Conservation (phyloP, 2,329 filamentous ascomycete genomes). For the Aspergillus ibericus region DNA sequence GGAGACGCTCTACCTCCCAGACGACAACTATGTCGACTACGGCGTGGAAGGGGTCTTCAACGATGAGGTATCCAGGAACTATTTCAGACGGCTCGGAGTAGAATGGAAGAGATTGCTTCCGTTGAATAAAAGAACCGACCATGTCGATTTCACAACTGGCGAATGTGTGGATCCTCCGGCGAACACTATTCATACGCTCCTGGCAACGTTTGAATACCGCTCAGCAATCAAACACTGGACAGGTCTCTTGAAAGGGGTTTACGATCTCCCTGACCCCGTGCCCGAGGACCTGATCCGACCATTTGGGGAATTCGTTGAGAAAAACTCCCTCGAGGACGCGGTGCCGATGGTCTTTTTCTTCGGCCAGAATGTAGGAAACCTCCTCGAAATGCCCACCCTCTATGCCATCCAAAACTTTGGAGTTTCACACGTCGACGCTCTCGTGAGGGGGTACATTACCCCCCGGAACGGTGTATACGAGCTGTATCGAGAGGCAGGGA, state of each 20-base stretch:
- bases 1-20: slow-evolving; percentile 31
- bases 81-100: slow-evolving; percentile 32
- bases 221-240: slow-evolving; percentile 12
- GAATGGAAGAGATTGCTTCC: slow-evolving; percentile 16
- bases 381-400: slow-evolving; percentile 13
- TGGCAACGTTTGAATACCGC: slow-evolving; percentile 10
- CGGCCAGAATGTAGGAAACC: slow-evolving; percentile 14
- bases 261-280: slow-evolving; percentile 42
- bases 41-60: slow-evolving; percentile 35
- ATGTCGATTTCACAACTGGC: slow-evolving; percentile 32
- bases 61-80: slow-evolving; percentile 31
- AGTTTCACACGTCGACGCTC: slow-evolving; percentile 18
- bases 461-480: slow-evolving; percentile 20
- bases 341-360: slow-evolving; percentile 7
- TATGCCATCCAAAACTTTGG: slow-evolving; percentile 15
- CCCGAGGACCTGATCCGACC: slow-evolving; percentile 19
- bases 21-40: slow-evolving; percentile 33
- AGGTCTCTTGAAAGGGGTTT: slow-evolving; percentile 9
- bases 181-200: not conserved
- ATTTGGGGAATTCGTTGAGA: slow-evolving; percentile 19
- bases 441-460: slow-evolving; percentile 16
- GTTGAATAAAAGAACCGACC: slow-evolving; percentile 17
- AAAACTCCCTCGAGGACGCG: slow-evolving; percentile 9
- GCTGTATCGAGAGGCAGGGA: slow-evolving; percentile 24
- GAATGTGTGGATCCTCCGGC: slow-evolving; percentile 12